Evolutionary conservation across 495 filamentous ascomycete species (phyloP).

Genomic region (Xylaria flabelliformis): DNA sequence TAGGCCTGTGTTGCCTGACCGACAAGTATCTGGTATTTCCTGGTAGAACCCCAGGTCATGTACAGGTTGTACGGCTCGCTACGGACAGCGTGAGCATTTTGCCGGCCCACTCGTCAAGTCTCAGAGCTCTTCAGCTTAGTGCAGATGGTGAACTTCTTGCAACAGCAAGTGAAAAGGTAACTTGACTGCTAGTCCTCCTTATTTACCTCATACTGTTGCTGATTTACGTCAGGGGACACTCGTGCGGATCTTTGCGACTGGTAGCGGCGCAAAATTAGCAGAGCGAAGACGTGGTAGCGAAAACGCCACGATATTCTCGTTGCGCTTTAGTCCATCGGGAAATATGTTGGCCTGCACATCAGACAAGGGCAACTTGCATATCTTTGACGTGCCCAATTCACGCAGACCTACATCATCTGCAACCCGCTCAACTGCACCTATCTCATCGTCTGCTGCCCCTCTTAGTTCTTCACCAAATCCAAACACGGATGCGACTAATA

Average conservation of each 20-base stretch:
- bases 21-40: slow-evolving; percentile 78
- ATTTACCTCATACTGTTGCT: neutral
- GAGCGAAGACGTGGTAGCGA: slow-evolving; percentile 91
- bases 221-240: slow-evolving; percentile 73
- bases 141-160: slow-evolving; percentile 81
- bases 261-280: slow-evolving; percentile 75
- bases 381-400: slow-evolving; percentile 74
- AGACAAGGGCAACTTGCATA: slow-evolving; percentile 92
- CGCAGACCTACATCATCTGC: slow-evolving; percentile 30
- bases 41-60: slow-evolving; percentile 82
- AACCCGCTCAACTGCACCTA: slow-evolving; percentile 9
- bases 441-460: slow-evolving; percentile 18
- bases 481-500: slow-evolving; percentile 63
- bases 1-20: slow-evolving; percentile 81
- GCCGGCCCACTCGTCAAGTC: slow-evolving; percentile 80
- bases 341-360: slow-evolving; percentile 88
- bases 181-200: slow-evolving; percentile 15
- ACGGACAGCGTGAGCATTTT: slow-evolving; percentile 92
- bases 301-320: slow-evolving; percentile 81
- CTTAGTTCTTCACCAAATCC: slow-evolving; percentile 20
- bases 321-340: slow-evolving; percentile 83
- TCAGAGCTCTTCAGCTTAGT: slow-evolving; percentile 83
- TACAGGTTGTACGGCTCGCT: slow-evolving; percentile 85
- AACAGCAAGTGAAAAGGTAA: slow-evolving; percentile 87
- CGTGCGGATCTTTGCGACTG: slow-evolving; percentile 80